Conservation (phyloP, 2,329 filamentous ascomycete species). For the Ophiocordyceps unilateralis region DNA sequence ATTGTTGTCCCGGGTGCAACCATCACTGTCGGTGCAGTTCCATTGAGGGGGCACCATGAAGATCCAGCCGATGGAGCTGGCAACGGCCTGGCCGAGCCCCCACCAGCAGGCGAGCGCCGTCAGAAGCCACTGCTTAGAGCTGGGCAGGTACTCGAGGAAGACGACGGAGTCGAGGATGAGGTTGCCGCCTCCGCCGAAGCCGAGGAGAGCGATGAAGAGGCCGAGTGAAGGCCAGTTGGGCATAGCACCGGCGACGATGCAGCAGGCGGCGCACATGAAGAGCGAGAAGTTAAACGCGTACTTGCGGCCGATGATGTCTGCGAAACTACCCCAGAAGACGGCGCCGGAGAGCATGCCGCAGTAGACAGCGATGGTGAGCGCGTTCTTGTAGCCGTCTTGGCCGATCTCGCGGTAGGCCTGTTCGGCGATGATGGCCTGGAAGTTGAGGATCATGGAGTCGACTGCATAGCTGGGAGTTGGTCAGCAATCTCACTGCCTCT, state of each 20-base stretch:
- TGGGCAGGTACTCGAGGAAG: slow-evolving; percentile 32
- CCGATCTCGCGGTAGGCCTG: slow-evolving; percentile 43
- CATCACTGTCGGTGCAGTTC: neutral
- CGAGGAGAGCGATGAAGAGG: slow-evolving; percentile 42
- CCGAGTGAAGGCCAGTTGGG: slow-evolving; percentile 50
- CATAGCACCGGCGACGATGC: slow-evolving; percentile 45
- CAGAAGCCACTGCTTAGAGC: slow-evolving; percentile 28
- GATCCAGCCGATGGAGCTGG: slow-evolving; percentile 23
- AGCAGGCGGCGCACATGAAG: slow-evolving; percentile 39
- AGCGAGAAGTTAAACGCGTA: slow-evolving; percentile 53
- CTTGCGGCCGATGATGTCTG: slow-evolving; percentile 50
- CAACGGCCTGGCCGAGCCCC: slow-evolving; percentile 32
- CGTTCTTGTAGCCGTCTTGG: slow-evolving; percentile 32
- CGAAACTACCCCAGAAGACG: slow-evolving; percentile 50
- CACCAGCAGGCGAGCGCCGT: slow-evolving; percentile 29
- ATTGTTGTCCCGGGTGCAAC: slow-evolving; percentile 20
- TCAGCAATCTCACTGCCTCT: neutral
- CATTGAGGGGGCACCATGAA: neutral
- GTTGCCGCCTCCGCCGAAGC: slow-evolving; percentile 41
- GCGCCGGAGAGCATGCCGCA: slow-evolving; percentile 29
- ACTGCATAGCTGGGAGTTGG: slow-evolving; percentile 22
- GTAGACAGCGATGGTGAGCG: slow-evolving; percentile 45
- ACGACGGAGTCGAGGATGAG: slow-evolving; percentile 33
- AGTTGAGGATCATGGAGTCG: slow-evolving; percentile 28
- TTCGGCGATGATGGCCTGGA: slow-evolving; percentile 45